These are phyloP conservation scores for Pelargonium fulgidum DNA, from an alignment of 441 rosid species.

Conservation along the genomic window DNA sequence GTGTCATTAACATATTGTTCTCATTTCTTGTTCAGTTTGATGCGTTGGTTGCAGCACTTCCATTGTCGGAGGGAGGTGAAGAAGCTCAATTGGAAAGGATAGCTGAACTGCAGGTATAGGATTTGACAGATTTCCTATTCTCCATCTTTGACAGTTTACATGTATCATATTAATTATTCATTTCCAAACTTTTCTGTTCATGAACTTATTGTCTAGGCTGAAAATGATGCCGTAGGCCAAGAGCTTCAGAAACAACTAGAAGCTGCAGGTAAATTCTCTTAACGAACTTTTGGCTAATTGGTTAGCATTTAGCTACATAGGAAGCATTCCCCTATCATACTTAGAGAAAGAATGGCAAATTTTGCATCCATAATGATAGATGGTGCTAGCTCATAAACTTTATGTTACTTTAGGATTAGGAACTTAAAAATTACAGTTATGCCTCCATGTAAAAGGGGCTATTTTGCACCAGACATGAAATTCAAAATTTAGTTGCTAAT, in stretches of 20 bases:
- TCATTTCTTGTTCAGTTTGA: constrained; percentile 46
- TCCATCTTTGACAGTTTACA: constrained; percentile 5
- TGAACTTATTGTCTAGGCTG: constrained; percentile 38
- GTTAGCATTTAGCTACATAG: not conserved
- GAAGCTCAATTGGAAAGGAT: constrained; percentile 81
- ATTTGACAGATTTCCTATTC: not conserved
- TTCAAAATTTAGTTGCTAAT: too few relatives aligned
- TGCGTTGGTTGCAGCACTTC: constrained; percentile 84
- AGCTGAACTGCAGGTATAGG: constrained; percentile 57
- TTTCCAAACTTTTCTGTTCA: constrained; percentile 8
- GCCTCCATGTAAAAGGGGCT: not conserved
- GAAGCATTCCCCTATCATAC: not conserved
- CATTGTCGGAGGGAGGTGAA: constrained; percentile 80
- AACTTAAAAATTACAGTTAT: not conserved
- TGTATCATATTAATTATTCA: not conserved
- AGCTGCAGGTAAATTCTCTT: constrained; percentile 61
- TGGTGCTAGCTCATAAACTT: not conserved
- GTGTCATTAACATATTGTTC: not conserved
- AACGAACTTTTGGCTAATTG: not conserved
- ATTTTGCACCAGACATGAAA: not conserved
- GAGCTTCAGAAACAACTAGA: constrained; percentile 86
- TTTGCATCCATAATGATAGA: not conserved
- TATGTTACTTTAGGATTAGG: not conserved
- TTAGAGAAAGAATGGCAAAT: not conserved
- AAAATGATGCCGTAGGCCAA: constrained; percentile 73